phyloP scores from a whole-genome alignment of 768 basidiomycete genomes.

The Pulveroboletus sp. region DNA sequence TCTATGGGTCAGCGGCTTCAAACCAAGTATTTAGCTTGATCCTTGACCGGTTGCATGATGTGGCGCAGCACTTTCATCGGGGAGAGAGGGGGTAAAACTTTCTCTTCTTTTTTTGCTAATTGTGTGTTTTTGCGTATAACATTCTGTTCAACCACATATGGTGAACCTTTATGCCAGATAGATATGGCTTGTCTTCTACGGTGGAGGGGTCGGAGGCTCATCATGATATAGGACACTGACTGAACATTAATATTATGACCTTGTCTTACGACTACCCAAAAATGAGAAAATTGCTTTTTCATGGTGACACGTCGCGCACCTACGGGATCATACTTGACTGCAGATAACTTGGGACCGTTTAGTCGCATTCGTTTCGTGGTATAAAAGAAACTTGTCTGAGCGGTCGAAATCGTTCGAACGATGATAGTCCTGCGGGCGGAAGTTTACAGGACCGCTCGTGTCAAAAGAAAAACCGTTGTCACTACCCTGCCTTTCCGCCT shows the following conservation, averaged over 20 bases:
- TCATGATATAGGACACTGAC: too few relatives aligned
- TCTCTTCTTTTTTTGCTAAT: too few relatives aligned
- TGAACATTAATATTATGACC: slow-evolving; percentile 51
- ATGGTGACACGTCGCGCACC: slow-evolving; percentile 50
- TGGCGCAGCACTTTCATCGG: not conserved
- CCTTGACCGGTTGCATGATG: not conserved
- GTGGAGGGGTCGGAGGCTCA: too few relatives aligned
- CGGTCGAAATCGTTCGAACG: slow-evolving; percentile 86
- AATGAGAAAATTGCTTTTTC: too few relatives aligned
- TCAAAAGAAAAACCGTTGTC: not conserved
- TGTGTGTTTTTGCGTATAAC: too few relatives aligned
- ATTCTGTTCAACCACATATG: too few relatives aligned
- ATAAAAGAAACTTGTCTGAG: slow-evolving; percentile 91
- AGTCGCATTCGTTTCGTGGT: slow-evolving; percentile 71
- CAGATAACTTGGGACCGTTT: slow-evolving; percentile 72
- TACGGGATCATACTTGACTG: slow-evolving; percentile 89
- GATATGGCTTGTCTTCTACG: too few relatives aligned
- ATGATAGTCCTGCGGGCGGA: slow-evolving; percentile 65
- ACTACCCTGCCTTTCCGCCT: slow-evolving; percentile 61
- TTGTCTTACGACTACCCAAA: slow-evolving; percentile 75
- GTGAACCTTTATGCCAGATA: too few relatives aligned
- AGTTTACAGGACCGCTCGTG: not conserved
- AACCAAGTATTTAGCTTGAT: not conserved
- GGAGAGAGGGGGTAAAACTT: not conserved
- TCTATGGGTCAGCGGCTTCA: not conserved